Base-by-base conservation (phyloP, 139 green algal genomes). In the Tetraselmis chui region DNA sequence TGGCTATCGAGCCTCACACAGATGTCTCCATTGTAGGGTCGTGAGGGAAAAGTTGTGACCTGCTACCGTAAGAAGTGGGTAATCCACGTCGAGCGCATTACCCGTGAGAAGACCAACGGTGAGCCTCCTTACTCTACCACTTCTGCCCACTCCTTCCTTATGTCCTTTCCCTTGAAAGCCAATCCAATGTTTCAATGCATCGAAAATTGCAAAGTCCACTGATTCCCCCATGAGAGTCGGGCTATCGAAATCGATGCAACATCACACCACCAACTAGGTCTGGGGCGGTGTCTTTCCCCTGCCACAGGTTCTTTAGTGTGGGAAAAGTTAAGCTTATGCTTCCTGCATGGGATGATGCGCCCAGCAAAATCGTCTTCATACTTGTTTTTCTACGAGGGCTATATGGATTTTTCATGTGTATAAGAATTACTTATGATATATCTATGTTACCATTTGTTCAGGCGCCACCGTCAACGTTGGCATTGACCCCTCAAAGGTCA, bases 41-140 rank as follows among this genome's bases (percentile, higher is more conserved):
- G 95, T 59, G 96, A 99, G 87, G 96, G 96, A 84, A 98, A 98
- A 92, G 94, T 99, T 1, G 90, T 97, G 22, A 87, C 95, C 83
- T 97, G 99, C 45, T 99, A 99, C 93, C 91, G 97, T 82, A 94
- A 94, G 81, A 99, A 98, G 92, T 99, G 97, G 97, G 94, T 99
- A 31, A 99, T 99, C 89, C 97, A 99, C 89, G 93, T 99, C 76
- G 97, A 99, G 91, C 91, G 97, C 80, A 94, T 99, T 86, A 97
- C 95, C 23, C 88, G 96, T 30, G 97, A 99, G 88, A 99, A 99
- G 93, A 94, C 97, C 85, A 99, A 99, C 90, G 96, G 96, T 97
- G 84, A 89, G 95, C 45, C 27, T 1, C 74, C 18, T 29, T 22
- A 28, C 5, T 2, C 74, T 25, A 22, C 74, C n/a, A 22, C 23